Conservation (phyloP, 2,329 filamentous ascomycete genomes). For the Calonectria leucothoes region DNA sequence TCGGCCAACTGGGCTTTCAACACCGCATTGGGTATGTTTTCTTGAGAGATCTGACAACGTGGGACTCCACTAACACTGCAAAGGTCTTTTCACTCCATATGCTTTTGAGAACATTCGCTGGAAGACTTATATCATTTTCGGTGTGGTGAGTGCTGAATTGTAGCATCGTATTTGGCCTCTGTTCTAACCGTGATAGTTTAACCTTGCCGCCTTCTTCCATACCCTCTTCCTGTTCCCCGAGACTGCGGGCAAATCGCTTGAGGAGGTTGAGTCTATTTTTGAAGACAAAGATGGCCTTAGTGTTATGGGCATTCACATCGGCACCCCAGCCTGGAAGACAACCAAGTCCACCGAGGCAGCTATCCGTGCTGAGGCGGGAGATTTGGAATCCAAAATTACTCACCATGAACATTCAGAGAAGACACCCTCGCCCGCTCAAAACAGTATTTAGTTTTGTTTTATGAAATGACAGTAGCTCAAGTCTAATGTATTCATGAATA, state of each 20-base stretch:
- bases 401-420: constrained; percentile 33
- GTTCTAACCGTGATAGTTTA: constrained; percentile 24
- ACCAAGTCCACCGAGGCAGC: constrained; percentile 15
- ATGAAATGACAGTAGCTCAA: not conserved
- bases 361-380: constrained; percentile 30
- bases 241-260: constrained; percentile 62
- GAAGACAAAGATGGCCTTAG: constrained; percentile 34
- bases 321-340: constrained; percentile 39
- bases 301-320: constrained; percentile 19
- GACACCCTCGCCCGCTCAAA: not conserved
- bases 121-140: constrained; percentile 58
- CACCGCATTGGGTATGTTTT: constrained; percentile 47
- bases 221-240: constrained; percentile 60
- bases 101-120: constrained; percentile 17
- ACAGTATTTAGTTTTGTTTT: not conserved
- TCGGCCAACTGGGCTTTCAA: constrained; percentile 57
- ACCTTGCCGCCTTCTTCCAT: constrained; percentile 33
- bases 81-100: constrained; percentile 14
- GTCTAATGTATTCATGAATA: not conserved
- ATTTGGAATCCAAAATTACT: constrained; percentile 35
- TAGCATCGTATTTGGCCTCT: not conserved
- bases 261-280: constrained; percentile 68
- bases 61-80: not conserved
- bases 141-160: constrained; percentile 40
- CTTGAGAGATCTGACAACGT: not conserved